Base-by-base conservation (phyloP, 2,329 filamentous ascomycete genomes). In the Thyridium curvatum region DNA sequence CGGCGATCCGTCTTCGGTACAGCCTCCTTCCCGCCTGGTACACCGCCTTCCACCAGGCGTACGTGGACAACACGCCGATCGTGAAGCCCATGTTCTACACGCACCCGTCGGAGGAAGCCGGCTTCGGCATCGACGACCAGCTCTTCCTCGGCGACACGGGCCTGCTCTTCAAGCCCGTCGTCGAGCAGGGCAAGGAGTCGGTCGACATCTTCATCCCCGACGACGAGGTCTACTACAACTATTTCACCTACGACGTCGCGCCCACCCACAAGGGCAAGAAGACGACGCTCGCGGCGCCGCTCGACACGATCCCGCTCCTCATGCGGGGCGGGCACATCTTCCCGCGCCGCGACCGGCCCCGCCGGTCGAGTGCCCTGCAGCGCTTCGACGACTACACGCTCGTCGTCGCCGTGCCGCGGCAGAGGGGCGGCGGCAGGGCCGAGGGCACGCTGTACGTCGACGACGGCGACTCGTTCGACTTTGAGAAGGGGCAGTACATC, bases 321-420 rank as follows among this genome's bases (percentile, higher is more conserved):
- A 93, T 97, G 84, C 88, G 85, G 49, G 91, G 88, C 34, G 93
- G 93, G 2, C 86, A 97, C 59, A 83, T 98, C 52, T 82, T 97
- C 53, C 84, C 90, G 3, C 86, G 93, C 41, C 87, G 91, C 48
- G 93, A 98, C 54, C 79, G 82, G 17, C 89, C 90, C 4, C 80
- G 93, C 40, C 81, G 91, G 43, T 94, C 88, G 41, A 86, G 80
- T 41, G 82, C 85, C 15, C 71, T 96, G 34, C 97, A 97, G 93
- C 84, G 79, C 52, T 94, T 82, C 61, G 93, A 98, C 59, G 90
- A 94, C 31, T 95, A 95, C 67, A 98, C 93, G 0, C 77, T 98
- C 2, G 82, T 98, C 3, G 71, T 97, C 3, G 76, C 78, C 0
- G 69, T 94, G 13, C 70, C 77, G 49, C 77, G 79, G 48, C 7